A percentile compares a stretch with the other conserved stretches of the same genome.
These are phyloP conservation scores for Tetrapisispora nanseiensis DNA, from an alignment of 805 yeast species.

Conservation along the genomic window DNA sequence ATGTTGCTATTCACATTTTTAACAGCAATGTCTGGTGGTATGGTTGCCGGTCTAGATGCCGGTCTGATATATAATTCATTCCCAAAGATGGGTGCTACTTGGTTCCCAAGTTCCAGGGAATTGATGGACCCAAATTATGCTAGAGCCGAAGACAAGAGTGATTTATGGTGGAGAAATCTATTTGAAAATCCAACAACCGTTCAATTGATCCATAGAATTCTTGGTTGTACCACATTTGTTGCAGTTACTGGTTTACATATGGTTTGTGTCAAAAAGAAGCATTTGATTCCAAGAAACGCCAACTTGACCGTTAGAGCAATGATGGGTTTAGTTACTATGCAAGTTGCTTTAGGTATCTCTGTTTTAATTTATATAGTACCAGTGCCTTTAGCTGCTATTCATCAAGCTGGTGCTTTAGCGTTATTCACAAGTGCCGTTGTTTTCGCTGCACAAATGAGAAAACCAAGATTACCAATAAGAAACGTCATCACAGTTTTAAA, in stretches of 20 bases:
- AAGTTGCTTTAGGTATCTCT: constrained; percentile 76
- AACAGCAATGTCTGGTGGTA: constrained; percentile 95
- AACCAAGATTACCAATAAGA: constrained; percentile 41
- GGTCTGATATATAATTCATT: constrained; percentile 92
- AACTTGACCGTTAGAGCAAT: constrained; percentile 49
- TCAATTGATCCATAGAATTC: constrained; percentile 78
- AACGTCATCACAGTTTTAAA: constrained; percentile 29
- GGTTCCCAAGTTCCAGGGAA: constrained; percentile 68
- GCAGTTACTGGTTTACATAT: constrained; percentile 62
- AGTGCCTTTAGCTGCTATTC: constrained; percentile 84
- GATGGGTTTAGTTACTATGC: constrained; percentile 77
- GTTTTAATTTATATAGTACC: constrained; percentile 88
- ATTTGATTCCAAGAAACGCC: constrained; percentile 47
- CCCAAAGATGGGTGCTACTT: constrained; percentile 90
- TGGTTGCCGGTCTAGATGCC: constrained; percentile 97
- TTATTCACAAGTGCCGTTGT: constrained; percentile 71
- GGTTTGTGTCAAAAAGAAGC: constrained; percentile 49
- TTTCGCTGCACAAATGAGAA: constrained; percentile 45
- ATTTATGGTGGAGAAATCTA: constrained; percentile 82
- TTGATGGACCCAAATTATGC: constrained; percentile 67
- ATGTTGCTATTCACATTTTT: constrained; percentile 63
- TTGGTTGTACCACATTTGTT: constrained; percentile 74
- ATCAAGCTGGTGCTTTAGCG: constrained; percentile 94
- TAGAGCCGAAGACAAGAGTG: constrained; percentile 56
- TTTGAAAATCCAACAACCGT: constrained; percentile 95